Base-by-base conservation (phyloP, 352 stramenopile genomes). In the Phytophthora pini region DNA sequence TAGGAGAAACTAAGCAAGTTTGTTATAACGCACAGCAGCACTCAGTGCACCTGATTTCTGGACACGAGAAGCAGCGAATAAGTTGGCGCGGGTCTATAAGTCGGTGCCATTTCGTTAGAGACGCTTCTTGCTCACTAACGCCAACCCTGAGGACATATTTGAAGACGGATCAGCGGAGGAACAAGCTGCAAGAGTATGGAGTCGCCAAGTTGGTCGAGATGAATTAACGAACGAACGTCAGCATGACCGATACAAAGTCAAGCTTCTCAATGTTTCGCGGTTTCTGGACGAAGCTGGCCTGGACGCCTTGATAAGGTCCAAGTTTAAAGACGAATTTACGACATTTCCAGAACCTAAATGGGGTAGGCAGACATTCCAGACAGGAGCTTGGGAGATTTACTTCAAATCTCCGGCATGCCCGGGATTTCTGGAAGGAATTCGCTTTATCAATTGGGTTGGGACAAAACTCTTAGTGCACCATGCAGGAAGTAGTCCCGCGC, bases 401-500 rank as follows among this genome's bases (percentile, higher is more conserved):
- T 58, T 58, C 6, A 13, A 15, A 32, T 48, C 36, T 1, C 15
- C 51, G 26, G 51, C 24, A 11, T 58, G 51, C 51, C 51, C 51
- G 8, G 20, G 4, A 24, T 50, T 58, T 26, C 20, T 48, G 10
- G 51, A 58, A 1, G 39, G 24, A 6, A 39, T 58, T 3, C 1
- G 39, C 7, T 49, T 58, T 9, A 48, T 58, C 17, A 58, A 58
- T n/a, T 41, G 51, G 36, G 5, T 49, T 20, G 51, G 51, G 8
- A 50, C 20, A 1, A 58, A 48, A 31, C n/a, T n/a, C 10, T n/a
- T 58, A 5, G 39, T 47, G 1, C 39, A 58, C n/a, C 51, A 47
- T 29, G 36, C 45, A 8, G 51, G 24, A 11, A 29, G 2, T 15
- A 48, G n/a, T 24, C 51, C 51, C 2, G 24, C 51, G 0, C 13